Evolutionary conservation across 2,329 filamentous ascomycete genomes (phyloP), one percentile per base, ranked within the genome.

Genomic region (Xylaria polymorpha): DNA sequence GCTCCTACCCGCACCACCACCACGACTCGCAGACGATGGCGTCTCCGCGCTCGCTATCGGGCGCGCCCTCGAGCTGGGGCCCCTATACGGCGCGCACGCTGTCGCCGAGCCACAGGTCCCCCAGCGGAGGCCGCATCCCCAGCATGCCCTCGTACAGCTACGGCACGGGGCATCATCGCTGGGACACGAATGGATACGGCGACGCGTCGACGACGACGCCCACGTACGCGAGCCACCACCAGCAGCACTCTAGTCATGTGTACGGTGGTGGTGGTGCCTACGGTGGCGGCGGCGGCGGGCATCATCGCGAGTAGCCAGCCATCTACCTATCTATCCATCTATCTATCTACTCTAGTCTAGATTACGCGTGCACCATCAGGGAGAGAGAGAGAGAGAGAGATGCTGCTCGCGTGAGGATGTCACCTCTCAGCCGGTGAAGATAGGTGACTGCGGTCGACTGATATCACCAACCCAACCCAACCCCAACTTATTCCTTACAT

Each of bases 11-110:
- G 61, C 82, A 76, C 72, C 81, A 81, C 72, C 82, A 76, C 72
- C 81, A 81, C 72, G 83, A 86, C 50, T 81, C 85, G 51, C 85
- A 88, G 53, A 79, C 83, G 4, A 82, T 88, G 37, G 81, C 85
- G 0, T 88, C 86, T 9, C 86, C 86, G 0, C 81, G 86, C 1
- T 86, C 86, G 1, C 78, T 88, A 2, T 81, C 84, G 0, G 84
- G 84, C 2, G 82, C 82, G 1, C 80, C 83, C 4, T 78, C 84
- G 1, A 79, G 80, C n/a, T 88, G 86, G 87, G 79, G 79, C 0
- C 77, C 82, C 0, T 87, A 87, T 73, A 78, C 81, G 15, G 55
- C 1, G 77, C 83, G 85, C n/a, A 80, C 84, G 0, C 77, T 88
- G 50, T 85, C 83, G 0, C 83, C 83, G 1, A 74, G 75, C 0